Base-by-base conservation (phyloP, 306 rosid species). In the Prunus kanzakura region DNA sequence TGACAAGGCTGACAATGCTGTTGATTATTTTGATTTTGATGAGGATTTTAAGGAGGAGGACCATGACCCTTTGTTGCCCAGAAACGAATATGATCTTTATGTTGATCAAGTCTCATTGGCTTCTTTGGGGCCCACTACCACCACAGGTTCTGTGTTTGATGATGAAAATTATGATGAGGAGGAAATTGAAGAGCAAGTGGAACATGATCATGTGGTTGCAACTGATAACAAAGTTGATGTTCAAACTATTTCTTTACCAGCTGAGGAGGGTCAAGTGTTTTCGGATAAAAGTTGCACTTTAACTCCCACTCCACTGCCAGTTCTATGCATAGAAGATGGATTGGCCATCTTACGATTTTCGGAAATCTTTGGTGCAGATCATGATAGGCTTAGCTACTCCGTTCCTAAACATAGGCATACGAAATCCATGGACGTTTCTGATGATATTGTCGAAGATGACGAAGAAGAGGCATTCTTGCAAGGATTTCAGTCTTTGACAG, bases 1-100 rank as follows among this genome's bases (percentile, higher is more conserved):
- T 78, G 88, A 88, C 58, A 93, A 91, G 78, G 97, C 92, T 66
- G 96, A 87, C 70, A 88, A 89, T 76, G 96, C 97, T 13, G 87
- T 93, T 80, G 92, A 93, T 86, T 93, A 91, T 76, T 95, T 89
- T 83, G 97, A 93, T 77, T 88, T 93, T 81, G 98, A 91, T 79
- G 97, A 89, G 83, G 92, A 91, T 74, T 87, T 87, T 50, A 92
- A 89, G 76, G 87, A 91, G 87, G 96, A 89, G 83, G 97, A 93
- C 69, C 50, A 89, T 82, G 30, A 22, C 22, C 29, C 18, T 1
- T 79, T 91, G 71, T 79, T 93, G 77, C 89, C 96, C 10, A 91
- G 84, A 87, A 89, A 74, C 27, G 93, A 87, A 13, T 91, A 82
- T 20, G 30, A 22, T 22, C 5, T 10, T 81, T 79, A 86, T 54